Evolutionary conservation across 2,329 filamentous ascomycete species (phyloP).

Genomic region (Fusarium buxicola): DNA sequence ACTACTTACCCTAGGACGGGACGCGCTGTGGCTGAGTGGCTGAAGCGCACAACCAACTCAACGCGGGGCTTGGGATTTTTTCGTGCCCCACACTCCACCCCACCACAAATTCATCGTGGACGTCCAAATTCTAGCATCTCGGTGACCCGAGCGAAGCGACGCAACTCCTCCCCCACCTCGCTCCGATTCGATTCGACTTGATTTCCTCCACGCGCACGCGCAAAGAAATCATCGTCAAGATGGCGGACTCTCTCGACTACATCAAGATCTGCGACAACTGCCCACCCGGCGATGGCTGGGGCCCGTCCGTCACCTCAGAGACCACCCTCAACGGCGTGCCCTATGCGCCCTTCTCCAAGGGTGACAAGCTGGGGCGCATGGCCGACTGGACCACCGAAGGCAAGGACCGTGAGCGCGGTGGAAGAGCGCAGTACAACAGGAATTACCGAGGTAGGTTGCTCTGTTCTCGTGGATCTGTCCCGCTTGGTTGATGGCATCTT

Average conservation of each 20-base stretch:
- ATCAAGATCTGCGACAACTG: conserved; percentile 77
- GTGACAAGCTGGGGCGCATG: conserved; percentile 98
- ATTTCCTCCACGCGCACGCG: conserved; percentile 25
- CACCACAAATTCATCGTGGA: conserved; percentile 57
- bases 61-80: conserved; percentile 50
- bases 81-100: conserved; percentile 51
- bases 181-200: conserved; percentile 20
- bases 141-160: conserved; percentile 39
- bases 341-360: conserved; percentile 98
- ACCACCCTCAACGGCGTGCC: conserved; percentile 94
- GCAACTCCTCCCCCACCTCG: conserved; percentile 41
- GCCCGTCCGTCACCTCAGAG: conserved; percentile 82
- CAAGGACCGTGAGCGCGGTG: conserved; percentile 84
- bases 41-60: conserved; percentile 38
- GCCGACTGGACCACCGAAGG: conserved; percentile 96
- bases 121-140: conserved; percentile 51
- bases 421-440: conserved; percentile 89
- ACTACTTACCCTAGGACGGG: conserved; percentile 26
- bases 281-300: conserved; percentile 85
- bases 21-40: conserved; percentile 40
- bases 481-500: conserved; percentile 4
- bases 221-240: conserved; percentile 45
- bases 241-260: conserved; percentile 67
- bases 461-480: background rate
- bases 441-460: conserved; percentile 83